A percentile compares a stretch with the other conserved stretches of the same genome.
These are phyloP conservation scores for Hypoxylon crocopeplum DNA, from an alignment of 495 filamentous ascomycete species.

Conservation along the genomic window DNA sequence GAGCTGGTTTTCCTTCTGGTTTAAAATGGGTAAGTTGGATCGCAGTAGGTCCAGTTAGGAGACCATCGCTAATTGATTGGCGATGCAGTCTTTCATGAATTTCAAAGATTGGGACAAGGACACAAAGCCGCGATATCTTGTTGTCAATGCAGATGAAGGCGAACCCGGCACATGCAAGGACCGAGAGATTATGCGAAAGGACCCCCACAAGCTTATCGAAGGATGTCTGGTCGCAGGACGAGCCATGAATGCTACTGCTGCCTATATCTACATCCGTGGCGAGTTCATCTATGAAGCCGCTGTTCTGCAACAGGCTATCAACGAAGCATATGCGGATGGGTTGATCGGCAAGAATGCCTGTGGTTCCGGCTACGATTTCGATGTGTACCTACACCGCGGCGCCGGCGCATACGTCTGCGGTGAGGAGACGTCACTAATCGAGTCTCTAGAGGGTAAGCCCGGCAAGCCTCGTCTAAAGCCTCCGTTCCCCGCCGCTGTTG, in stretches of 20 bases:
- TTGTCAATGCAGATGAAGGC: constrained; percentile 98
- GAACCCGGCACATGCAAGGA: constrained; percentile 99
- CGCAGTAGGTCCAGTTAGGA: background rate
- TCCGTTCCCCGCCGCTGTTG: constrained; percentile 95
- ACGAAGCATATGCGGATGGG: constrained; percentile 94
- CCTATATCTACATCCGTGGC: constrained; percentile 99
- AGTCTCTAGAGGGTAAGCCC: constrained; percentile 96
- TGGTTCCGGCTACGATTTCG: constrained; percentile 95
- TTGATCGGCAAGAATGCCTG: constrained; percentile 98
- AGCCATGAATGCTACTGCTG: constrained; percentile 96
- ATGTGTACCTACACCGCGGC: constrained; percentile 94
- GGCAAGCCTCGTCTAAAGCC: constrained; percentile 98
- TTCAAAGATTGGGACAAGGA: constrained; percentile 99
- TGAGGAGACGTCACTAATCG: constrained; percentile 96
- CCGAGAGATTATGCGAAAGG: constrained; percentile 99
- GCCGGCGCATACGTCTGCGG: constrained; percentile 98
- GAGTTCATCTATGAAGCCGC: constrained; percentile 98
- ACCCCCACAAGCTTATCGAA: constrained; percentile 97
- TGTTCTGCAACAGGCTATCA: constrained; percentile 90
- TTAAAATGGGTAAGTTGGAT: constrained; percentile 87
- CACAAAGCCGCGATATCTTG: constrained; percentile 91
- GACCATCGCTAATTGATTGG: constrained; percentile 31
- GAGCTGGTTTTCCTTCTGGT: constrained; percentile 96
- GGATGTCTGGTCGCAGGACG: constrained; percentile 96
- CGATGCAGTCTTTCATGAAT: constrained; percentile 94